Percentiles rank a stretch among this genome's conserved stretches.
Evolutionary conservation across 1,139 yeast species (phyloP).

Genomic region (Zygoascus meyerae): DNA sequence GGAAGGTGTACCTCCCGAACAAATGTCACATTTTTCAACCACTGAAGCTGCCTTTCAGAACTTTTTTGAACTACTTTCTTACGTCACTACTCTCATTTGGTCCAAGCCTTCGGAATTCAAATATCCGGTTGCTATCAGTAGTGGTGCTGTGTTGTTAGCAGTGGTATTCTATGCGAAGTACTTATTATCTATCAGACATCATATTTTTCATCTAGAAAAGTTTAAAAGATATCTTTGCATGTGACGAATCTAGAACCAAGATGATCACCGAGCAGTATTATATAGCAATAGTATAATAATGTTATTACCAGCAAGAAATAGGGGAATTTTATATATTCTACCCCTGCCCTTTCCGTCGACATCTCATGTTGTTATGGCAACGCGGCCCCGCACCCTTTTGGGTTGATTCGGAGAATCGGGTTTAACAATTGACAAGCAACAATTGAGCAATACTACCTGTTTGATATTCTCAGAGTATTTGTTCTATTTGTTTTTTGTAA

Average conservation of each 20-base stretch:
- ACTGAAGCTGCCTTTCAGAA: slow-evolving; percentile 35
- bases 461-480: too few relatives aligned
- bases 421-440: too few relatives aligned
- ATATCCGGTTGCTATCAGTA: slow-evolving; percentile 29
- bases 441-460: too few relatives aligned
- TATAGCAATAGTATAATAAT: background rate
- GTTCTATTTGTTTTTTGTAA: too few relatives aligned
- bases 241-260: background rate
- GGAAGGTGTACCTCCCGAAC: slow-evolving; percentile 28
- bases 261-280: background rate
- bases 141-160: slow-evolving; percentile 23
- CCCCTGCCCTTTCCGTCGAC: too few relatives aligned
- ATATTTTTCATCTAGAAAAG: slow-evolving; percentile 15
- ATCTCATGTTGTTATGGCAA: too few relatives aligned
- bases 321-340: background rate
- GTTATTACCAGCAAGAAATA: background rate
- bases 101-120: slow-evolving; percentile 30
- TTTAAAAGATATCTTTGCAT: background rate
- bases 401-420: too few relatives aligned
- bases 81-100: slow-evolving; percentile 32
- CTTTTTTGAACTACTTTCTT: slow-evolving; percentile 31
- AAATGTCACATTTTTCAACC: slow-evolving; percentile 33
- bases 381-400: too few relatives aligned
- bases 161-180: slow-evolving; percentile 21
- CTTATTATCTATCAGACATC: slow-evolving; percentile 11